Evolutionary conservation across 1,139 yeast genomes (phyloP).

Genomic region (Geotrichum candidum): DNA sequence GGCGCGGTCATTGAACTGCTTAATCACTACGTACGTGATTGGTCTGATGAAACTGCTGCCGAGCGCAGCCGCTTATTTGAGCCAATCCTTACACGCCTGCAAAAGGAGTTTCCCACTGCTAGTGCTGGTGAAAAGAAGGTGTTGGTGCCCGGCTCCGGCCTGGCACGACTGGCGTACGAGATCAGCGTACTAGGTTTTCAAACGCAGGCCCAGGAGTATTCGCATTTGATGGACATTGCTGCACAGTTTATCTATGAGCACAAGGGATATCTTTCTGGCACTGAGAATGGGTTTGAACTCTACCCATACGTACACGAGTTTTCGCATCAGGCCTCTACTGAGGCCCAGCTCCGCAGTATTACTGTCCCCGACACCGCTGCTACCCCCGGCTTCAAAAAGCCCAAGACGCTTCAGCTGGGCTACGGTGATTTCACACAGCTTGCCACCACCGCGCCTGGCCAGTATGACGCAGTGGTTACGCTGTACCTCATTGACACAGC

Average conservation of each 20-base stretch:
- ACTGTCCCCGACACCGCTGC: conserved; percentile 28
- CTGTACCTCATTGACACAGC: conserved; percentile 85
- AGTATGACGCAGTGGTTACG: conserved; percentile 46
- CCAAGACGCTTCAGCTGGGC: conserved; percentile 43
- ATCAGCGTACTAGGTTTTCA: conserved; percentile 42
- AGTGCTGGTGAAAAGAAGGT: conserved; percentile 31
- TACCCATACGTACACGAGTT: conserved; percentile 65
- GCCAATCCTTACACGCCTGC: conserved; percentile 42
- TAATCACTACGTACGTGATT: conserved; percentile 71
- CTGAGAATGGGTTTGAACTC: conserved; percentile 25
- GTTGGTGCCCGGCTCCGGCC: conserved; percentile 74
- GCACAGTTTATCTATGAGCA: conserved; percentile 47
- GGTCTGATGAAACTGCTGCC: conserved; percentile 44
- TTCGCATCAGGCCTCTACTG: conserved; percentile 52
- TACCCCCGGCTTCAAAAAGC: background rate
- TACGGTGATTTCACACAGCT: conserved; percentile 58
- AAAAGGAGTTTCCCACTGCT: conserved; percentile 28
- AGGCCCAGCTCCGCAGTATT: conserved; percentile 49
- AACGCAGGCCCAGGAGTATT: conserved; percentile 67
- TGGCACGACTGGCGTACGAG: conserved; percentile 66
- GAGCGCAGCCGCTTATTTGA: conserved; percentile 51
- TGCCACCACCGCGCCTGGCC: conserved; percentile 3
- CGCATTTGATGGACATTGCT: conserved; percentile 66
- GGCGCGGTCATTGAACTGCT: conserved; percentile 63
- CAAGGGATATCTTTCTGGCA: background rate